Conservation (phyloP, 495 filamentous ascomycete genomes). For the Chaetomium fimeti region DNA sequence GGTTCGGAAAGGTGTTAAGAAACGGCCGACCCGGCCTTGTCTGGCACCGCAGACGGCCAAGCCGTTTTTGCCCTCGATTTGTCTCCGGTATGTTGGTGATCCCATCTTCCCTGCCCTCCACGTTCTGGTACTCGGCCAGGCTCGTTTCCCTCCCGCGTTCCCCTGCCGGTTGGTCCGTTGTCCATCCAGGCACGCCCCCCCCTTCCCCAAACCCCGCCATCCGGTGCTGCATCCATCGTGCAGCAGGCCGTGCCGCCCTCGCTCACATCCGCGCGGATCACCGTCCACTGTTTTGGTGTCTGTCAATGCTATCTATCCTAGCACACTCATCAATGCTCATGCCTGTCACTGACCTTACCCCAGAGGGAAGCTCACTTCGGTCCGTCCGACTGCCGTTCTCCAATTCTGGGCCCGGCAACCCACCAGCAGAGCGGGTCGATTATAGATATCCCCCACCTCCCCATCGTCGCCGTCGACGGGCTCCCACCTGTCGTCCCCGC, state of each 20-base stretch:
- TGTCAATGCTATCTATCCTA: conserved; percentile 46
- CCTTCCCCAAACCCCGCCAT: conserved; percentile 42
- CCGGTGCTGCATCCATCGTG: conserved; percentile 39
- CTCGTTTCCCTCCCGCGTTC: conserved; percentile 34
- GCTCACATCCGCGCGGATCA: conserved; percentile 46
- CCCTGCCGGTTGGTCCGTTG: conserved; percentile 34
- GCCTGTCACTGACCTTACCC: conserved; percentile 42
- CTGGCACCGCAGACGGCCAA: conserved; percentile 9
- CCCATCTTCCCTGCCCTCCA: conserved; percentile 35
- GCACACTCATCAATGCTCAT: conserved; percentile 46
- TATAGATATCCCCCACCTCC: conserved; percentile 42
- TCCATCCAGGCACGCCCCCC: conserved; percentile 25
- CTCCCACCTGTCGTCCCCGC: conserved; percentile 41
- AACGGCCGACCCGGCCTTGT: conserved; percentile 12
- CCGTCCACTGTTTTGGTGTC: conserved; percentile 43
- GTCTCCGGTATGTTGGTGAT: conserved; percentile 35
- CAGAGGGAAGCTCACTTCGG: conserved; percentile 46
- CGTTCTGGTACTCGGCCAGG: conserved; percentile 31
- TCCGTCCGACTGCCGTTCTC: conserved; percentile 47
- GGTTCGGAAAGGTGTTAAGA: conserved; percentile 19
- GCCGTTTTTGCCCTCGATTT: conserved; percentile 22
- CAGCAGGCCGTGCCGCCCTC: conserved; percentile 40
- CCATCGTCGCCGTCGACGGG: conserved; percentile 38
- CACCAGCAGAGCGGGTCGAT: conserved; percentile 40
- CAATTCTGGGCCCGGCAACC: conserved; percentile 35